Evolutionary conservation across 331 rosid species (phyloP).

Genomic region (Pyracantha coccinea): DNA sequence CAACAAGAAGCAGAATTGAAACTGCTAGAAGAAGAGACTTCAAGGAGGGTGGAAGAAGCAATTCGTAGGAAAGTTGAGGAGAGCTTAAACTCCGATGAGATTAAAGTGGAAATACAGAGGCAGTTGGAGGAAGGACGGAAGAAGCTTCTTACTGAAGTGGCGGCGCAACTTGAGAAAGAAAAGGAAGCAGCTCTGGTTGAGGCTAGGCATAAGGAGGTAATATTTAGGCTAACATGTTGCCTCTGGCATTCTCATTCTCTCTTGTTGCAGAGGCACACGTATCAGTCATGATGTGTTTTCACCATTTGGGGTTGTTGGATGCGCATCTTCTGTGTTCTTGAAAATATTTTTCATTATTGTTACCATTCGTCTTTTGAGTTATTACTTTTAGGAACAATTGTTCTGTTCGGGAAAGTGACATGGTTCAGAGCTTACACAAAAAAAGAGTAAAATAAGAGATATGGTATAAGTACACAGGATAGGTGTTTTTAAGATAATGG

Average conservation of each 20-base stretch:
- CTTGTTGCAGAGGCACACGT: background rate
- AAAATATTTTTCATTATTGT: background rate
- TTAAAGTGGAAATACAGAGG: slow-evolving; percentile 57
- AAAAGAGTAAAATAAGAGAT: background rate
- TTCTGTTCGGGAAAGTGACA: background rate
- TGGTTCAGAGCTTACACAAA: too few relatives aligned
- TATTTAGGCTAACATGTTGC: background rate
- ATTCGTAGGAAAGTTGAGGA: slow-evolving; percentile 67
- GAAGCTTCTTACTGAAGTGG: slow-evolving; percentile 64
- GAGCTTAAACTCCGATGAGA: slow-evolving; percentile 62
- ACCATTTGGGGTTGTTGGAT: background rate
- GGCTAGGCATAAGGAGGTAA: slow-evolving; percentile 84
- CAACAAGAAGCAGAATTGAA: slow-evolving; percentile 86
- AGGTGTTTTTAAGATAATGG: background rate
- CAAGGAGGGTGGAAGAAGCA: slow-evolving; percentile 81
- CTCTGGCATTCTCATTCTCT: background rate
- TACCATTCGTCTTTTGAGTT: background rate
- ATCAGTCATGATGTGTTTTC: background rate
- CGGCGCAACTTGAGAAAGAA: slow-evolving; percentile 80
- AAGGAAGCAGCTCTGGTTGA: slow-evolving; percentile 71
- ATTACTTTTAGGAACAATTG: background rate
- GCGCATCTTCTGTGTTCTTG: background rate
- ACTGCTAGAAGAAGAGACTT: slow-evolving; percentile 78
- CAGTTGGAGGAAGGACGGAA: slow-evolving; percentile 79
- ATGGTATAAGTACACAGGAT: background rate